phyloP scores from a whole-genome alignment of 2,329 filamentous ascomycete genomes.

The Fusarium sarcochroum region DNA sequence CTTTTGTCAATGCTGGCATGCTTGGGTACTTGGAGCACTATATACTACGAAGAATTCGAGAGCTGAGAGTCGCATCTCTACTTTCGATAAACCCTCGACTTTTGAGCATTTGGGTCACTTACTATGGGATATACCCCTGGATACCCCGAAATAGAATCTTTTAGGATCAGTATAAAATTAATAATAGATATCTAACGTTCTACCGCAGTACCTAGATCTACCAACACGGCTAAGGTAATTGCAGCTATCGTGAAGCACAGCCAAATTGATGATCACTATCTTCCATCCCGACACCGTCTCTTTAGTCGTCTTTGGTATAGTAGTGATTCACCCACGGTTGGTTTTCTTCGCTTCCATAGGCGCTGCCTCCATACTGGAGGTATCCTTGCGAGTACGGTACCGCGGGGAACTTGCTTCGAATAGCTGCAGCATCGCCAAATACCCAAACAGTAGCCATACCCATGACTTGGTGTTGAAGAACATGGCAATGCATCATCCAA shows the following conservation, averaged over 20 bases:
- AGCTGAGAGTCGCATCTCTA: no score
- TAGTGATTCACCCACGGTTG: conserved; percentile 33
- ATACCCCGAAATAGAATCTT: no score
- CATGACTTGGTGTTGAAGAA: conserved; percentile 71
- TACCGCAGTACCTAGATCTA: no score
- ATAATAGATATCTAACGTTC: no score
- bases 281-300: fast-evolving
- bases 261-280: neutral
- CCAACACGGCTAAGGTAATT: neutral
- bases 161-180: no score
- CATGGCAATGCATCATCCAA: conserved; percentile 75
- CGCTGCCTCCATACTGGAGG: conserved; percentile 60
- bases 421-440: conserved; percentile 45
- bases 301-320: neutral
- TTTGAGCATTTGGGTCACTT: no score
- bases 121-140: no score
- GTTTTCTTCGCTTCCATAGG: conserved; percentile 57
- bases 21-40: no score
- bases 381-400: conserved; percentile 57
- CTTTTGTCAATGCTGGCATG: no score
- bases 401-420: conserved; percentile 38
- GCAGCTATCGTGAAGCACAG: no score
- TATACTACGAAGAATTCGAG: no score
- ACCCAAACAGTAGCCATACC: conserved; percentile 53
- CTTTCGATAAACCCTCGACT: no score